phyloP scores from a whole-genome alignment of 257 asterid genomes.

The Nicotiana knightiana region DNA sequence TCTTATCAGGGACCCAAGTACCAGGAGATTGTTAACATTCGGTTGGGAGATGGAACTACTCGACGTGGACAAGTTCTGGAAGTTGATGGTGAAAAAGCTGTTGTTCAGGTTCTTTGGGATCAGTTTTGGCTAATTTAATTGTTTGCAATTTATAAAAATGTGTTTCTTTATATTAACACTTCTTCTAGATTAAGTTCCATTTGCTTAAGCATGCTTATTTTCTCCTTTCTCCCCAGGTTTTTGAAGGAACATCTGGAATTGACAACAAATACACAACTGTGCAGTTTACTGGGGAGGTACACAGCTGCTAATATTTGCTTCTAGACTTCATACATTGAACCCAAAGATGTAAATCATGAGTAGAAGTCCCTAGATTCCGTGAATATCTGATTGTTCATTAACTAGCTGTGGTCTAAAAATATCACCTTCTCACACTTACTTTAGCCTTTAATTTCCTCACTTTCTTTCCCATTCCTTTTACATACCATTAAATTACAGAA shows the following conservation, averaged over 20 bases:
- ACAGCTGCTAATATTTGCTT: background rate
- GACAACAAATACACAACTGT: constrained; percentile 95
- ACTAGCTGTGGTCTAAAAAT: background rate
- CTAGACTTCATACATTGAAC: background rate
- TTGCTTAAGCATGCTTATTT: constrained; percentile 6
- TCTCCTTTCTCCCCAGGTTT: constrained; percentile 44
- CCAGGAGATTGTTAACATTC: constrained; percentile 94
- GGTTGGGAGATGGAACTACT: constrained; percentile 92
- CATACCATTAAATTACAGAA: background rate
- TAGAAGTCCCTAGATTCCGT: background rate
- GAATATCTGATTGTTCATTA: background rate
- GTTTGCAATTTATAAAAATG: background rate
- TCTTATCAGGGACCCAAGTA: constrained; percentile 90
- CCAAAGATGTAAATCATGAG: background rate
- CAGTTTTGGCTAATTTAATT: background rate
- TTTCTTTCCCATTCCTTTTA: background rate
- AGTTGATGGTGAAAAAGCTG: constrained; percentile 98
- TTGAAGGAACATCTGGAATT: constrained; percentile 98
- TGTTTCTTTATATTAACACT: constrained; percentile 1
- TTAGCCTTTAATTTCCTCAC: background rate
- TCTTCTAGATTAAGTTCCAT: background rate
- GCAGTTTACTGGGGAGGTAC: constrained; percentile 97
- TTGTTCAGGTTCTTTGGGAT: constrained; percentile 66
- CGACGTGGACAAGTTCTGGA: constrained; percentile 98
- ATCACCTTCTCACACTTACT: background rate